Evolutionary conservation across 2,329 filamentous ascomycete species (phyloP).

Genomic region (Sclerotinia nivalis): DNA sequence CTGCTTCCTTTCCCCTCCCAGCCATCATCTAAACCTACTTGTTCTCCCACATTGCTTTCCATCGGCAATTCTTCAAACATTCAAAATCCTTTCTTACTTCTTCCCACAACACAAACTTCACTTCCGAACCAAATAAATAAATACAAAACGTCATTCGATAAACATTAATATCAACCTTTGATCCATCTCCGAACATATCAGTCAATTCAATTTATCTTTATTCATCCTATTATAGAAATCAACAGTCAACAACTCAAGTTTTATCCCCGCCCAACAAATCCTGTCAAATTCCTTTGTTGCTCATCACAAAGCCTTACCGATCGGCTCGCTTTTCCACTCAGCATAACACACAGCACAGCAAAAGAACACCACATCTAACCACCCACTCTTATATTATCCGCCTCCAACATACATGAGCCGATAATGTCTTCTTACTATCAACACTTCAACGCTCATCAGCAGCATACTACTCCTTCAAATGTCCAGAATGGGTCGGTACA

Average conservation of each 20-base stretch:
- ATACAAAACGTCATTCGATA: not conserved
- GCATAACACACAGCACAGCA: not conserved
- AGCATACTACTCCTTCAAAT: constrained; percentile 54
- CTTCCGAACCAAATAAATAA: not conserved
- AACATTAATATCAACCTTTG: not conserved
- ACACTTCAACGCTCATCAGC: constrained; percentile 59
- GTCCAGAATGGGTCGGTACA: constrained; percentile 57
- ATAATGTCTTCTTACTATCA: constrained; percentile 65
- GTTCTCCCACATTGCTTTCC: constrained; percentile 20
- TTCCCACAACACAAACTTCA: not conserved
- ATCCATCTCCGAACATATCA: not conserved
- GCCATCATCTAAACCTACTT: constrained; percentile 15
- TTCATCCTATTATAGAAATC: constrained; percentile 7
- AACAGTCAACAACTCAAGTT: not conserved
- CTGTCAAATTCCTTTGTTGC: constrained; percentile 20
- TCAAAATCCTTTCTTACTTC: not conserved
- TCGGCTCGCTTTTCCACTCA: constrained; percentile 9
- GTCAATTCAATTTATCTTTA: not conserved
- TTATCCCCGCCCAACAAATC: not conserved
- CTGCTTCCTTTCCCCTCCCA: constrained; percentile 4
- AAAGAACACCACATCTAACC: not conserved
- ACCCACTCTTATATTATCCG: constrained; percentile 4
- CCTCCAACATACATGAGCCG: constrained; percentile 34
- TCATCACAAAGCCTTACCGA: constrained; percentile 18
- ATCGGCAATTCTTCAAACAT: constrained; percentile 1